A percentile compares a stretch with the other conserved stretches of the same genome.
Conservation (phyloP, 2,329 filamentous ascomycete genomes). For the Aspergillus hortae region DNA sequence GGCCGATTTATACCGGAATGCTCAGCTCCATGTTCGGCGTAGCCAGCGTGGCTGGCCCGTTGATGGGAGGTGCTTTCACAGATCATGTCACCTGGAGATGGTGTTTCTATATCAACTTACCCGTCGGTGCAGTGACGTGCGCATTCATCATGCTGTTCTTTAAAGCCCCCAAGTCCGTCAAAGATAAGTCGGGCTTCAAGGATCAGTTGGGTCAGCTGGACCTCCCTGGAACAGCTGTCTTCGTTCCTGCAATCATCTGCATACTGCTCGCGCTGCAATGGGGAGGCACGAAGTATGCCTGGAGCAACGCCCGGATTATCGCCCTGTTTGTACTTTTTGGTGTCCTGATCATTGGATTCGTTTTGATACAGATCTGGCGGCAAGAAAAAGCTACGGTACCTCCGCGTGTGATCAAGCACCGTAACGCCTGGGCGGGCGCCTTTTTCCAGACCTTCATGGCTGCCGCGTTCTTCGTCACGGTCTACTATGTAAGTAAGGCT, state of each 20-base stretch:
- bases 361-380: slow-evolving; percentile 34
- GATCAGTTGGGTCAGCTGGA: slow-evolving; percentile 35
- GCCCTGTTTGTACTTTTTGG: slow-evolving; percentile 50
- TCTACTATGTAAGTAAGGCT: slow-evolving; percentile 38
- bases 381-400: slow-evolving; percentile 45
- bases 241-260: slow-evolving; percentile 45
- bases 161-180: slow-evolving; percentile 22
- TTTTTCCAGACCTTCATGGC: slow-evolving; percentile 40
- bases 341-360: slow-evolving; percentile 45
- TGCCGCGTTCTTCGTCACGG: slow-evolving; percentile 42
- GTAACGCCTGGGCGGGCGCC: slow-evolving; percentile 40
- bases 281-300: slow-evolving; percentile 44
- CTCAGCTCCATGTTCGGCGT: slow-evolving; percentile 43
- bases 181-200: slow-evolving; percentile 19
- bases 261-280: slow-evolving; percentile 49
- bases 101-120: slow-evolving; percentile 43
- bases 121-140: slow-evolving; percentile 31
- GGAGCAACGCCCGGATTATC: slow-evolving; percentile 45
- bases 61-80: slow-evolving; percentile 47
- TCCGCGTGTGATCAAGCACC: slow-evolving; percentile 42
- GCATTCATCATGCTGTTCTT: slow-evolving; percentile 33
- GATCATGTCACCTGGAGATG: slow-evolving; percentile 42
- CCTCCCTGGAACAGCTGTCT: slow-evolving; percentile 42
- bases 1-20: slow-evolving; percentile 40
- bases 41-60: slow-evolving; percentile 38